A percentile compares a stretch with the other conserved stretches of the same genome.
Evolutionary conservation across 179 eudicot genomes (phyloP).

Genomic region (Amaranthus tricolor): DNA sequence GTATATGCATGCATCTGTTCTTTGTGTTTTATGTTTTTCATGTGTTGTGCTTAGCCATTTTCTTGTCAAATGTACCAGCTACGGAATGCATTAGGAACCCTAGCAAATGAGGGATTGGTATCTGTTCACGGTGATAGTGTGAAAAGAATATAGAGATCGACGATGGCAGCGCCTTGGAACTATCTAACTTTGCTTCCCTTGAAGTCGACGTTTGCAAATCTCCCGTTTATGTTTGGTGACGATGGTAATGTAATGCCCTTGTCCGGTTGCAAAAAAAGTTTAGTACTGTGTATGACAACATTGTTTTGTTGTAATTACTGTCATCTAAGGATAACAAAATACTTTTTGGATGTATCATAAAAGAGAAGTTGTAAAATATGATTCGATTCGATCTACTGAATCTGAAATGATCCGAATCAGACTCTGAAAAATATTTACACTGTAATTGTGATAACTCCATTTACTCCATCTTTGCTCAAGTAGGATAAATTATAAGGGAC

Average conservation of each 20-base stretch:
- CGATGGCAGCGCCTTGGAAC: not conserved
- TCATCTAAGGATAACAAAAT: not conserved
- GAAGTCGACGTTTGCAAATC: not conserved
- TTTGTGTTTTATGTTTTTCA: not conserved
- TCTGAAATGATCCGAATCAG: no score
- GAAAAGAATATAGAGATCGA: conserved; percentile 48
- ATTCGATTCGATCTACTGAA: no score
- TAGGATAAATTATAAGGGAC: no score
- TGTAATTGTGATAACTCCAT: no score
- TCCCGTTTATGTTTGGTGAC: not conserved
- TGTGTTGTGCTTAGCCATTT: conserved; percentile 13
- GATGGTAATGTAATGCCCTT: not conserved
- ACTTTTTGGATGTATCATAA: not conserved
- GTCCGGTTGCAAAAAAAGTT: not conserved
- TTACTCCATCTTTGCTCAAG: no score
- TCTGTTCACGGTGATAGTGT: conserved; percentile 68
- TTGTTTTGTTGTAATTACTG: no score
- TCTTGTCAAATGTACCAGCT: conserved; percentile 38
- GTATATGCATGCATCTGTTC: conserved; percentile 22
- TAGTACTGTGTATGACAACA: not conserved
- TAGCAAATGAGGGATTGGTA: conserved; percentile 68
- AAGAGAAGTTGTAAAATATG: not conserved
- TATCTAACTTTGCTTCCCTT: not conserved
- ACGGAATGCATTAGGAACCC: conserved; percentile 59
- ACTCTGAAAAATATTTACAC: no score